Conservation (phyloP, 139 green algal genomes). For the Monoraphidium neglectum region DNA sequence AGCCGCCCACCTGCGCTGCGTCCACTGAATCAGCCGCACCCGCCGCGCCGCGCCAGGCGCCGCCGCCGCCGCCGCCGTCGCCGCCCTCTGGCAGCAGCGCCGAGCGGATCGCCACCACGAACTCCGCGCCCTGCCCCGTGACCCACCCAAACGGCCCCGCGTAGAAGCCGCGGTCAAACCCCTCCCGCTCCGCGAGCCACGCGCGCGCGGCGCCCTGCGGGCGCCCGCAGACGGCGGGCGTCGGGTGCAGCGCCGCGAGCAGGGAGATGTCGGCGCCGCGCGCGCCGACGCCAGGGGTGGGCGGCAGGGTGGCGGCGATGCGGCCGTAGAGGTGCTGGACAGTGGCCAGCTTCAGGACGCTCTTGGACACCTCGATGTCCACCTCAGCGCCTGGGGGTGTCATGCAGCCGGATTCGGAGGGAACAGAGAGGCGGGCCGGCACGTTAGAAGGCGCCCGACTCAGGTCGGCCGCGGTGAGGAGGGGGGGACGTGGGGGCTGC, state of each 20-base stretch:
- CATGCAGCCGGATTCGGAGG: too few species aligned
- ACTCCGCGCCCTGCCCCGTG: slow-evolving; percentile 80
- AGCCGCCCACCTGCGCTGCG: too few species aligned
- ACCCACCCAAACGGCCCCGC: slow-evolving; percentile 96
- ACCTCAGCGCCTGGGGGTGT: slow-evolving; percentile 64
- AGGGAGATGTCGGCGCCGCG: slow-evolving; percentile 73
- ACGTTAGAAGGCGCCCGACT: too few species aligned
- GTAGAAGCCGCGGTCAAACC: slow-evolving; percentile 97
- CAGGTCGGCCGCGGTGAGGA: too few species aligned
- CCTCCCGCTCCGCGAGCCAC: slow-evolving; percentile 61
- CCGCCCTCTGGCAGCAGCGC: slow-evolving; percentile 67
- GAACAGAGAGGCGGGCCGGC: too few species aligned
- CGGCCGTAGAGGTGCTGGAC: slow-evolving; percentile 97
- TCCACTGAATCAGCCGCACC: too few species aligned
- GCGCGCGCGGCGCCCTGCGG: slow-evolving; percentile 45
- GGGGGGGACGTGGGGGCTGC: too few species aligned
- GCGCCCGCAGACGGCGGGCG: slow-evolving; percentile 91
- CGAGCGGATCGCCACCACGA: slow-evolving; percentile 97
- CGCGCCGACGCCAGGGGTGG: background rate
- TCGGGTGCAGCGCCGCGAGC: slow-evolving; percentile 83
- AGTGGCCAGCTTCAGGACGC: slow-evolving; percentile 82
- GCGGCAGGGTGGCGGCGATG: slow-evolving; percentile 70
- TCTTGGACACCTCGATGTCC: slow-evolving; percentile 84
- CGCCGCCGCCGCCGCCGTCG: background rate
- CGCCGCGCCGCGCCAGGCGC: too few species aligned